phyloP scores from a whole-genome alignment of 305 asterid genomes.

The Solanum hybrid region DNA sequence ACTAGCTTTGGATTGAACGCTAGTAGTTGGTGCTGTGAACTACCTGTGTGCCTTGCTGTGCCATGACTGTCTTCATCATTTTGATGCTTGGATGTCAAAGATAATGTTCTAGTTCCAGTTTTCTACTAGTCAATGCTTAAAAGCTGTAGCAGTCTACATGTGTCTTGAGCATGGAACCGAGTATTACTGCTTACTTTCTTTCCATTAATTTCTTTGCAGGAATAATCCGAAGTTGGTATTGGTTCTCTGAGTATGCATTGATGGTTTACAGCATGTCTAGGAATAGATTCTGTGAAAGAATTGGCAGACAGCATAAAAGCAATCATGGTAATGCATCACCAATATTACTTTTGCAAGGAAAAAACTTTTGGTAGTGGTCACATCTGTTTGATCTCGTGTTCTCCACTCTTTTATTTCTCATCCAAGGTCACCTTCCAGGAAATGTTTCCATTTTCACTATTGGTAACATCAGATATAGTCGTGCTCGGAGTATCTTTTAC shows the following conservation, averaged over 20 bases:
- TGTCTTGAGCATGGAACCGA: not conserved
- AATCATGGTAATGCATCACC: constrained; percentile 55
- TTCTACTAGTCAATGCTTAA: not conserved
- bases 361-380: not conserved
- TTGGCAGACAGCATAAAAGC: constrained; percentile 96
- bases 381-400: not conserved
- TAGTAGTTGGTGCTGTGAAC: not conserved
- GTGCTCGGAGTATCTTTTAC: not conserved
- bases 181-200: constrained; percentile 3
- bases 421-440: not conserved
- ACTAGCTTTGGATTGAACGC: not conserved
- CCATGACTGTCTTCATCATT: not conserved
- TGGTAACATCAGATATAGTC: not conserved
- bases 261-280: constrained; percentile 91
- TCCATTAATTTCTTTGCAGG: constrained; percentile 37
- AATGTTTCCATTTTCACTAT: not conserved
- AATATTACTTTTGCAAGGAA: not conserved
- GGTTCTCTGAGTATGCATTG: constrained; percentile 84
- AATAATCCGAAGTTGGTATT: constrained; percentile 86
- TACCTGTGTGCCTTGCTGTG: not conserved
- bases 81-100: not conserved
- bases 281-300: constrained; percentile 88
- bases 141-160: not conserved
- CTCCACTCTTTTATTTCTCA: not conserved
- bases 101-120: not conserved